Base-by-base conservation (phyloP, 1,139 yeast species). In the Suzukiozyma palmioleophila region DNA sequence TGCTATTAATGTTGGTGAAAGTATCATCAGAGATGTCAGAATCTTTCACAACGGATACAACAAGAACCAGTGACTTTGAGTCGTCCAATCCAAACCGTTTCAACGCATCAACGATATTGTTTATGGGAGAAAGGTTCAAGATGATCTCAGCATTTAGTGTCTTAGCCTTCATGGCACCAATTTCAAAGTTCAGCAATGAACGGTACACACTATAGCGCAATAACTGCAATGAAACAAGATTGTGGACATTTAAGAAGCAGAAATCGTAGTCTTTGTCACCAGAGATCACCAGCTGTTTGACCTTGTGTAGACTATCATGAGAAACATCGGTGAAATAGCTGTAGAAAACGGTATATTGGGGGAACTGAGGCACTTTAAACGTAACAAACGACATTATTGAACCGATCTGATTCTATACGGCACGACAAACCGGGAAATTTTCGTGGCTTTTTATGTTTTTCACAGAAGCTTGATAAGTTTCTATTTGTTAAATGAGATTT, bases 61-160 rank as follows among this genome's bases (percentile, higher is more conserved):
- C 65, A 3, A 70, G 52, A 10, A 66, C 45, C 37, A 57, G 58
- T 9, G 50, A 44, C 33, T 63, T 53, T 13, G 50, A 45, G 12
- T 56, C 57, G 48, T 64, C 70, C 13, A 71, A 60, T 1, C 76
- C 76, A 50, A 71, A 71, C 40, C 65, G 48, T 39, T 58, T 63
- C 44, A 71, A 56, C 1, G 76, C 73, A 42, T 71, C 75, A 57
- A 61, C 58, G 35, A 71, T 66, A 43, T 68, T 70, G 53, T 69
- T 71, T 12, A 65, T 57, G 2, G 76, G 75, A 3, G 72, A 66
- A 42, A 71, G 56, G 44, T 60, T 66, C 46, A 64, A 60, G 18
- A 71, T 61, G 28, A 70, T 64, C 45, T 71, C 76, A 0, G 76
- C 64, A 45, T 69, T 62, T 39, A 71, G 52, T 1, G 73, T 62